Conservation (phyloP, 2,329 filamentous ascomycete species). For the Aspergillus ruber region DNA sequence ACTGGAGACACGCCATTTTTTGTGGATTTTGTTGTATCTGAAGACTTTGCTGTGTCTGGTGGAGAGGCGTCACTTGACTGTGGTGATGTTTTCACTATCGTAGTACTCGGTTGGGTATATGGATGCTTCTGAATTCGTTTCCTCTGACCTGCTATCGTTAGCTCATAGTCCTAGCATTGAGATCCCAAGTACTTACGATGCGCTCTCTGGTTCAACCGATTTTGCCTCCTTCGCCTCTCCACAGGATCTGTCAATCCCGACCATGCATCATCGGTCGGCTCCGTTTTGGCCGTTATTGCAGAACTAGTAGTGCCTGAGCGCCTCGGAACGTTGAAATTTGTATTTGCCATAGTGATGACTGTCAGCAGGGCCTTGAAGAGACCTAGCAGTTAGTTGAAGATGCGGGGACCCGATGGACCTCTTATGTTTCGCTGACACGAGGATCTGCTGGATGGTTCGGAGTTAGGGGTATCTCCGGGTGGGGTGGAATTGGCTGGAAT, state of each 20-base stretch:
- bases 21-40: no score
- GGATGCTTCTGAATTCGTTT: constrained; percentile 9
- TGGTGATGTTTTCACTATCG: not conserved
- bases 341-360: no score
- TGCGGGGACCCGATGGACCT: no score
- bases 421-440: no score
- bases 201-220: constrained; percentile 26
- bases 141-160: constrained; percentile 12
- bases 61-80: not conserved
- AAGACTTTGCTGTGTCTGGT: no score
- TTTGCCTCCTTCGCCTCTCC: constrained; percentile 23
- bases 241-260: constrained; percentile 18
- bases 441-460: no score
- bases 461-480: no score
- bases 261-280: constrained; percentile 14
- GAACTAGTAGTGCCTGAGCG: no score
- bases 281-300: not conserved
- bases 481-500: no score
- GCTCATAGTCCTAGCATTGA: not conserved
- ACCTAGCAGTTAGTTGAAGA: no score
- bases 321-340: no score
- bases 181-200: constrained; percentile 13
- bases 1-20: not conserved
- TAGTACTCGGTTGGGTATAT: not conserved
- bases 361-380: no score